Evolutionary conservation across 257 asterid species (phyloP).

Genomic region (Solanum tarijense): DNA sequence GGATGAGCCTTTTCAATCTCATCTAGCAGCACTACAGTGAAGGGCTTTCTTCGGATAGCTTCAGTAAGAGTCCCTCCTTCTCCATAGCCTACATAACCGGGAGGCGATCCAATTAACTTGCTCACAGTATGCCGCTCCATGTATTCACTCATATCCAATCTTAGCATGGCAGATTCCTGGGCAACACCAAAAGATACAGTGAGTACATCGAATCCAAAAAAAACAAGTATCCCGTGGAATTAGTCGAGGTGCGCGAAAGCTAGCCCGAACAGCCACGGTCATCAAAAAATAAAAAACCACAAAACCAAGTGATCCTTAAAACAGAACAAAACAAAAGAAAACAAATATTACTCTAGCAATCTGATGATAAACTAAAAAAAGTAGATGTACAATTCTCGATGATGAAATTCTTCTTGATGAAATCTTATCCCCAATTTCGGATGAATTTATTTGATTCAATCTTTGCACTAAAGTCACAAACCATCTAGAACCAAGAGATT

Average conservation of each 20-base stretch:
- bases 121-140: slow-evolving; percentile 99
- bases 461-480: background rate
- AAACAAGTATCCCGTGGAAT: background rate
- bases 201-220: background rate
- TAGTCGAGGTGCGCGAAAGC: background rate
- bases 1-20: slow-evolving; percentile 99
- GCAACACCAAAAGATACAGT: slow-evolving; percentile 2
- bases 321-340: background rate
- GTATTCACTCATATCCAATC: slow-evolving; percentile 98
- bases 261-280: background rate
- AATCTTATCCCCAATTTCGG: background rate
- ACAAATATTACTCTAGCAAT: background rate
- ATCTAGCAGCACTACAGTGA: slow-evolving; percentile 85
- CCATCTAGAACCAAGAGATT: background rate
- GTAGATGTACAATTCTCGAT: background rate
- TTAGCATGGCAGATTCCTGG: slow-evolving; percentile 87
- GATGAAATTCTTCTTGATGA: background rate
- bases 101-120: slow-evolving; percentile 98
- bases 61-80: slow-evolving; percentile 92
- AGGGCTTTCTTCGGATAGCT: slow-evolving; percentile 89
- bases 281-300: background rate
- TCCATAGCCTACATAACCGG: slow-evolving; percentile 94
- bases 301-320: background rate
- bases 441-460: background rate
- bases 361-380: background rate